Base-by-base conservation (phyloP, 306 rosid genomes). In the Acacia melanoxylon region DNA sequence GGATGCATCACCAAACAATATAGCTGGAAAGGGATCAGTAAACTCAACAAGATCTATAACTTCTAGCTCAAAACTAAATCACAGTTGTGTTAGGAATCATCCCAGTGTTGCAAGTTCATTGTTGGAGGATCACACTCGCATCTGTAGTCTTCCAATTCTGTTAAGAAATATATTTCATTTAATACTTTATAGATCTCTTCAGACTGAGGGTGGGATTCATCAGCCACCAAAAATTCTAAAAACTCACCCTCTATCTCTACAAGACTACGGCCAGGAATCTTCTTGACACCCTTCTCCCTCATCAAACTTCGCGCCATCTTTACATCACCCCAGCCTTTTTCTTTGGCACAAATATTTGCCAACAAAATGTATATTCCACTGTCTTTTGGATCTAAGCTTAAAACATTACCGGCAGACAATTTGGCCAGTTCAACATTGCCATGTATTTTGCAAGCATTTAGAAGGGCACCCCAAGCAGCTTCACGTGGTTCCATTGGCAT, bases 401-500 rank as follows among this genome's bases (percentile, higher is more conserved):
- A 44, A 41, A 94, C 89, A 67, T 82, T 90, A 52, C 40, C n/a
- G 10, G 90, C 92, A 0, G 90, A 87, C 44, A 89, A 31, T 79
- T 83, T 89, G n/a, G 93, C 94, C 78, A 94, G 82, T 84, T 88
- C 91, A 22, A 92, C 84, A 76, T 93, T 83, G 31, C 90, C 85
- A 16, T 93, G 91, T 83, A 81, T 89, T 82, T 88, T 88, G 81
- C 92, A 91, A 67, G 98, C 93, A 88, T 82, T 86, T 14, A 93
- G 88, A 82, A 93, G 89, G 78, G 97, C 93, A 13, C 98, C 98
- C 94, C 98, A 91, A 58, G 94, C 88, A 71, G 93, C 93, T 80
- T 82, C 92, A 65, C 88, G 80, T 20, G 98, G 87, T 85, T 84
- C 81, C 87, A 91, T 90, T 8, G 94, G 94, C 98, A 93, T 89